A percentile compares a stretch with the other conserved stretches of the same genome.
Evolutionary conservation across 768 basidiomycete genomes (phyloP).

Genomic region (Leucosporidium scottii): DNA sequence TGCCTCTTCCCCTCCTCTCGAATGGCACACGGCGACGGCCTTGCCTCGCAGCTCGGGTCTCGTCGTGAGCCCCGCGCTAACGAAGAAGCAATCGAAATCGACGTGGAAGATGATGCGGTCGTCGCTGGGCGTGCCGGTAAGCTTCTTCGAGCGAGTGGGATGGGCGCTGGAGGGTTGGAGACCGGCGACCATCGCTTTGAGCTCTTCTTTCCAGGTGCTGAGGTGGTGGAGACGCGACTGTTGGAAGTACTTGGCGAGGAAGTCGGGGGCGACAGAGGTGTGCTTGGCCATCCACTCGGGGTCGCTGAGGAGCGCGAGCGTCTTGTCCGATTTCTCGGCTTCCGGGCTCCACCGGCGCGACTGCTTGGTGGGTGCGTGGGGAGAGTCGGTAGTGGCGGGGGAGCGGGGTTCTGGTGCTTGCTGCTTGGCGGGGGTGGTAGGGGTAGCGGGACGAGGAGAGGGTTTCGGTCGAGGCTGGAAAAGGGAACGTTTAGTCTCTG

Average conservation of each 20-base stretch:
- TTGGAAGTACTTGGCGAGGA: conserved; percentile 69
- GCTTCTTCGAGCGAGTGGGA: conserved; percentile 8
- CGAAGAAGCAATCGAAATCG: conserved; percentile 90
- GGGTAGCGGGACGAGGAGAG: background rate
- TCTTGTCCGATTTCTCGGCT: conserved; percentile 49
- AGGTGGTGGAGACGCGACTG: conserved; percentile 90
- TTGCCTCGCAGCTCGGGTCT: conserved; percentile 77
- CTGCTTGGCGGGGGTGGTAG: background rate
- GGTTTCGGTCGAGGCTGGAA: background rate
- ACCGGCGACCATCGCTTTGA: conserved; percentile 65
- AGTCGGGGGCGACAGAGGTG: conserved; percentile 70
- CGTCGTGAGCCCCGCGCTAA: conserved; percentile 66
- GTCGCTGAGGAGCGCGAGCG: conserved; percentile 70
- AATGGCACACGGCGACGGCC: conserved; percentile 92
- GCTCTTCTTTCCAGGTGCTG: conserved; percentile 84
- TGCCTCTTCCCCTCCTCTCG: conserved; percentile 55
- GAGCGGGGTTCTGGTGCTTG: conserved; percentile 1
- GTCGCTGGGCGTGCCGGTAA: conserved; percentile 38
- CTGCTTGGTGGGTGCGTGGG: background rate
- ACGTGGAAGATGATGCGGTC: conserved; percentile 48
- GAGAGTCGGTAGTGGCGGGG: conserved; percentile 14
- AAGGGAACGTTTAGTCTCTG: background rate
- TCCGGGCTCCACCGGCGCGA: conserved; percentile 45
- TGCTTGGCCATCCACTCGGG: conserved; percentile 79
- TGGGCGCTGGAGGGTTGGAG: conserved; percentile 46